A percentile compares a stretch with the other conserved stretches of the same genome.
Evolutionary conservation across 1,139 yeast species (phyloP).

Genomic region (Groenewaldozyma auringiensis): DNA sequence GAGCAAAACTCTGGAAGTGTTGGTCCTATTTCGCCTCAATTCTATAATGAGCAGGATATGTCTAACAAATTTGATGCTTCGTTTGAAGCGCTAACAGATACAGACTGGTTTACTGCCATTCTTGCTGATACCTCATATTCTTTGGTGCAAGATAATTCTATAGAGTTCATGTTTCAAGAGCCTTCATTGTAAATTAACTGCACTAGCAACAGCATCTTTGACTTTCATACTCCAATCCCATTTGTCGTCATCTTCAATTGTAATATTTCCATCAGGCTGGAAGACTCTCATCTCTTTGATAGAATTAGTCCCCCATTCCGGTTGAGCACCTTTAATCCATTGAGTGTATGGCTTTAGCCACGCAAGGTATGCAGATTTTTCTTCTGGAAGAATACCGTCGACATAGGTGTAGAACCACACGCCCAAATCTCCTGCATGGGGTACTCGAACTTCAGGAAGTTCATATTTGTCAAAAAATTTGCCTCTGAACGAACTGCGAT

Average conservation of each 20-base stretch:
- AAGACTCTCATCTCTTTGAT: slow-evolving; percentile 22
- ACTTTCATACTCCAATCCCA: slow-evolving; percentile 35
- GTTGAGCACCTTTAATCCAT: slow-evolving; percentile 20
- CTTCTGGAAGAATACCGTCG: slow-evolving; percentile 27
- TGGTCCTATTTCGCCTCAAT: background rate
- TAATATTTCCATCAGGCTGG: slow-evolving; percentile 25
- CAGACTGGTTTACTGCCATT: slow-evolving; percentile 7
- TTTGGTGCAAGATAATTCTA: slow-evolving; percentile 7
- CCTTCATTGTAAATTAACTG: background rate
- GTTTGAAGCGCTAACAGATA: slow-evolving; percentile 4
- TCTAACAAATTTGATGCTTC: slow-evolving; percentile 4
- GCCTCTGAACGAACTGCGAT: slow-evolving; percentile 31
- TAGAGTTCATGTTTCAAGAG: slow-evolving; percentile 3
- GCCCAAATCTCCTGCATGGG: slow-evolving; percentile 32
- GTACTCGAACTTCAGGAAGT: slow-evolving; percentile 25
- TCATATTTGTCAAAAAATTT: slow-evolving; percentile 26
- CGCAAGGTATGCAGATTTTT: slow-evolving; percentile 17
- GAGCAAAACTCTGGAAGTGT: background rate
- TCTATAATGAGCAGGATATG: background rate
- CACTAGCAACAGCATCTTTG: slow-evolving; percentile 19
- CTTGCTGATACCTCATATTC: slow-evolving; percentile 8
- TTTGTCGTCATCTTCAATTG: slow-evolving; percentile 23
- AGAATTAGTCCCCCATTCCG: slow-evolving; percentile 27
- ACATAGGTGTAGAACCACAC: slow-evolving; percentile 30
- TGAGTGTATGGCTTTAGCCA: slow-evolving; percentile 29